A percentile compares a stretch with the other conserved stretches of the same genome.
phyloP scores from a whole-genome alignment of 805 yeast genomes.

The Komagataella ulmi region DNA sequence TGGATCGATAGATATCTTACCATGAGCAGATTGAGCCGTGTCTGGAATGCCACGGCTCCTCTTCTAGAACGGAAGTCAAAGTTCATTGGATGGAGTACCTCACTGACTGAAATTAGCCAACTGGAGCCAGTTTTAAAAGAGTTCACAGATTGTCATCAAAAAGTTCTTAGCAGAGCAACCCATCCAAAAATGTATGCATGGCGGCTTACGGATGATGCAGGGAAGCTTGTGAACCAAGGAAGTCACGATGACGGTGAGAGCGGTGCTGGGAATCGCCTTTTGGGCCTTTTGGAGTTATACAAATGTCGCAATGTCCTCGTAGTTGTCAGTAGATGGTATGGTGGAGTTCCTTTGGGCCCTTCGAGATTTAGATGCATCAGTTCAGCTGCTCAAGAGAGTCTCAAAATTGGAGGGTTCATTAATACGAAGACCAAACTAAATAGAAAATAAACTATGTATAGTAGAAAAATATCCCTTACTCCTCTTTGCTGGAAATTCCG shows the following conservation, averaged over 20 bases:
- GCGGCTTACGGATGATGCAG: slow-evolving; percentile 29
- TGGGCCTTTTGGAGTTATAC: slow-evolving; percentile 38
- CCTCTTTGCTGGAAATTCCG: not conserved
- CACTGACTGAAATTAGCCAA: not conserved
- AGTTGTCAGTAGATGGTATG: slow-evolving; percentile 73
- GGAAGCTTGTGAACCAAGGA: slow-evolving; percentile 29
- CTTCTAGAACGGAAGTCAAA: slow-evolving; percentile 19
- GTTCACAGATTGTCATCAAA: not conserved
- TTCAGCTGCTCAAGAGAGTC: slow-evolving; percentile 37
- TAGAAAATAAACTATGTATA: not conserved
- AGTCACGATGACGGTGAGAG: slow-evolving; percentile 59
- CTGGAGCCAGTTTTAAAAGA: not conserved
- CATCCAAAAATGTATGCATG: slow-evolving; percentile 72
- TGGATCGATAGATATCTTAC: slow-evolving; percentile 24
- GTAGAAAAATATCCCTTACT: not conserved
- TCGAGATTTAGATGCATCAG: slow-evolving; percentile 58
- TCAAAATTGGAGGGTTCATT: slow-evolving; percentile 22
- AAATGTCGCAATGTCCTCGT: slow-evolving; percentile 41
- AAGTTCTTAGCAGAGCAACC: slow-evolving; percentile 33
- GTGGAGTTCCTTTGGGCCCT: slow-evolving; percentile 65
- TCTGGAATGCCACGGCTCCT: slow-evolving; percentile 1
- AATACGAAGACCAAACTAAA: not conserved
- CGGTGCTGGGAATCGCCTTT: slow-evolving; percentile 54
- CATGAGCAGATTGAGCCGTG: not conserved
- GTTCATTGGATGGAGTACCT: slow-evolving; percentile 4